Base-by-base conservation (phyloP, 2,329 filamentous ascomycete genomes). In the Exophiala alcalophila region DNA sequence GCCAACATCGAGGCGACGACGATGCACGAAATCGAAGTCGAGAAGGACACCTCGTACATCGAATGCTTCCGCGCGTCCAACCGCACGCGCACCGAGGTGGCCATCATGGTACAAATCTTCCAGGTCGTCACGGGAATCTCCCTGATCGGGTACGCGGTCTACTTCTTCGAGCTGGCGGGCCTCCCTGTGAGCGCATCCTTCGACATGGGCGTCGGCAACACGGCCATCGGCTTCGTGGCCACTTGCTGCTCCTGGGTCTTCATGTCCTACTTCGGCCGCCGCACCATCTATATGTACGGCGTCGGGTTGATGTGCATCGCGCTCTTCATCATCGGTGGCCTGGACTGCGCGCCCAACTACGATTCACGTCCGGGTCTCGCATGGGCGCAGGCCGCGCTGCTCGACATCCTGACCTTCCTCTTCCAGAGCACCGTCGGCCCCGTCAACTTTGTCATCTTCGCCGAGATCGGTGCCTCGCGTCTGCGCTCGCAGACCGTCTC, bases 61-160 rank as follows among this genome's bases (percentile, higher is more conserved):
- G 88, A 94, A 63, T 94, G 87, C 67, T 94, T 94, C 74, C 81
- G 76, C 61, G 87, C 87, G 5, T 77, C 78, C n/a, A 83, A 94
- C 59, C 70, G 83, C 29, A 83, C 88, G 45, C 80, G 88, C 23
- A 94, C 88, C 2, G 87, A 86, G 61, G 81, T 83, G 52, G 72
- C 78, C 21, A 79, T 76, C 44, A 79, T 81, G 58, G 77, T 80
- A 3, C 83, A 80, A 65, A 72, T 76, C 4, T 79, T 79, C 3
- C 81, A 84, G 55, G 80, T 81, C 37, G 38, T 38, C 16, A 37
- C 38, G 9, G 44, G 37, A 16, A 37, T 41, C 16, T 47, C 37
- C 5, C 20, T 41, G 51, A 77, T 80, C 36, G 77, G 76, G 42
- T 84, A 81, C 50, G 78, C 76, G 0, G 81, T 77, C 3, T 80